These are phyloP conservation scores for Fusarium acutatum DNA, from an alignment of 2,329 filamentous ascomycete genomes.

Conservation along the genomic window DNA sequence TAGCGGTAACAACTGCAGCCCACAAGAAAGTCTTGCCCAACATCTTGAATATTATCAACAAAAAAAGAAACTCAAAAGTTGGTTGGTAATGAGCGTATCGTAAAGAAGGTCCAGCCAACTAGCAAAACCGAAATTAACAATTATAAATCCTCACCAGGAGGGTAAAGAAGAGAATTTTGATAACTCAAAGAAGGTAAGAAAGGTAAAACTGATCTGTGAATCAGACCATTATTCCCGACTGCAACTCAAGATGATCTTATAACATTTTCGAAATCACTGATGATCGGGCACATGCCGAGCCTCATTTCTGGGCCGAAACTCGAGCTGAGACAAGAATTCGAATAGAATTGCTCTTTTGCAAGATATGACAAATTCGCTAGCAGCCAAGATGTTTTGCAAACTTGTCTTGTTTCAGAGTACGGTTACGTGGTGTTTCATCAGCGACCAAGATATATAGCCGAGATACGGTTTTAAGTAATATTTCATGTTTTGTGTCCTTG, in stretches of 20 bases:
- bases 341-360: background rate
- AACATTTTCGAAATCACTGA: background rate
- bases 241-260: background rate
- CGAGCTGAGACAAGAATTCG: background rate
- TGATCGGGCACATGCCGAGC: background rate
- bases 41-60: background rate
- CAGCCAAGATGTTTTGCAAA: constrained; percentile 4
- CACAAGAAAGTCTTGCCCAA: background rate
- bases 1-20: background rate
- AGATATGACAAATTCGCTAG: background rate
- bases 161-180: background rate
- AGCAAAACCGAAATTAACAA: background rate
- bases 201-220: background rate
- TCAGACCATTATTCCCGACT: background rate
- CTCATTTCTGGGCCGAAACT: background rate
- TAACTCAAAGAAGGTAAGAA: background rate
- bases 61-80: background rate
- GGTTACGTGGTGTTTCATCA: constrained; percentile 7
- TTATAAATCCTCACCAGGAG: constrained; percentile 13
- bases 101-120: constrained; percentile 2
- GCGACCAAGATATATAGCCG: background rate
- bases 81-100: background rate
- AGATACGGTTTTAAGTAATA: background rate
- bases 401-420: constrained; percentile 7
- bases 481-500: background rate